phyloP scores from a whole-genome alignment of 2,329 filamentous ascomycete genomes.

The Balansia obtecta region DNA sequence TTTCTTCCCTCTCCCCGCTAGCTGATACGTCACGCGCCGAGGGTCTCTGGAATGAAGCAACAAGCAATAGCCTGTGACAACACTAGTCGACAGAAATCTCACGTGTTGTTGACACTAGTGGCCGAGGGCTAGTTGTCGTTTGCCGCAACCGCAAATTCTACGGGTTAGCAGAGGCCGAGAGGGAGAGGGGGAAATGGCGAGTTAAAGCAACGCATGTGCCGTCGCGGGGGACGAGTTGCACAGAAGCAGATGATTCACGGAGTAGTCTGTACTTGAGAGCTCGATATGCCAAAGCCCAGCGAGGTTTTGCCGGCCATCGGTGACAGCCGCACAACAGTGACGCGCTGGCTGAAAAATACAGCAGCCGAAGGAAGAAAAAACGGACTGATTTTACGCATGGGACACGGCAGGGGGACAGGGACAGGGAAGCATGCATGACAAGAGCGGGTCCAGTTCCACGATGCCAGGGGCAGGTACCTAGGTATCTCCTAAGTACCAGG shows the following conservation, averaged over 20 bases:
- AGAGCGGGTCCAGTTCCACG: not conserved
- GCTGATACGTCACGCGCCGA: not conserved
- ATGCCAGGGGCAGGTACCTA: no score
- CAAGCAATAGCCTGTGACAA: not conserved
- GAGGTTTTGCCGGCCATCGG: not conserved
- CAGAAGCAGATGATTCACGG: not conserved
- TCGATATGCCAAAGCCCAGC: not conserved
- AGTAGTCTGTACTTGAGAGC: no score
- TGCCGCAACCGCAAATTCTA: not conserved
- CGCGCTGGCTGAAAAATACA: not conserved
- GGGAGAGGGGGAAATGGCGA: not conserved
- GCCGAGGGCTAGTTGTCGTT: not conserved
- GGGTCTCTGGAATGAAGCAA: conserved; percentile 1
- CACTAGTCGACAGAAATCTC: not conserved
- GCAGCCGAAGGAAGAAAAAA: no score
- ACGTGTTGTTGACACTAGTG: not conserved
- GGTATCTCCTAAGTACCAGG: no score
- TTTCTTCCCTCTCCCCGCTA: not conserved
- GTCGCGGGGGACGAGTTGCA: not conserved
- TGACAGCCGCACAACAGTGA: not conserved
- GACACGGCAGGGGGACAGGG: no score
- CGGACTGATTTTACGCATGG: no score
- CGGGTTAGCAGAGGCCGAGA: not conserved
- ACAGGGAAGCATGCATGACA: not conserved
- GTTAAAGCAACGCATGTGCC: not conserved